Evolutionary conservation across 2,329 filamentous ascomycete species (phyloP).

Genomic region (Eurotiales sp.): DNA sequence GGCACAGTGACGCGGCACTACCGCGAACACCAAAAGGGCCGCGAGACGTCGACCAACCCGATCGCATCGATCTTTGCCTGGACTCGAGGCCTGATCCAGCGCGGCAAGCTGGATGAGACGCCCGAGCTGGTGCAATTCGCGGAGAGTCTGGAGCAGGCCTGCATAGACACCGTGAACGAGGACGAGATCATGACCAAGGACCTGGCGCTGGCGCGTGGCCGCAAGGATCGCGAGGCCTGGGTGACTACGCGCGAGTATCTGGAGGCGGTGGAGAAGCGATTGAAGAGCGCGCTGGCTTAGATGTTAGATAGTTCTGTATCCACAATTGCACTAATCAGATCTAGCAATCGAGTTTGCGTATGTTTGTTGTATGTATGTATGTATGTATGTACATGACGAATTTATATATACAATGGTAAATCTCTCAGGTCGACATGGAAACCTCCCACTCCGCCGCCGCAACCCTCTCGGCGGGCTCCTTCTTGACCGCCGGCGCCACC

Average conservation of each 20-base stretch:
- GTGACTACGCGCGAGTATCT: constrained; percentile 92
- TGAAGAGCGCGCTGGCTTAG: constrained; percentile 68
- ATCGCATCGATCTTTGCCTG: constrained; percentile 99
- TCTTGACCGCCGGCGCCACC: constrained; percentile 36
- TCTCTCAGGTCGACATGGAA: not conserved
- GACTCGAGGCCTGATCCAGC: constrained; percentile 91
- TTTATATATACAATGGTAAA: not conserved
- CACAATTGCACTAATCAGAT: too few species aligned
- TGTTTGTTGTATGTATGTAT: not conserved
- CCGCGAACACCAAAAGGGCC: constrained; percentile 97
- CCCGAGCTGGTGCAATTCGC: constrained; percentile 89
- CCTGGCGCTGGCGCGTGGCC: constrained; percentile 88
- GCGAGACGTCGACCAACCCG: constrained; percentile 95
- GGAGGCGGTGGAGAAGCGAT: constrained; percentile 81
- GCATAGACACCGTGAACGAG: constrained; percentile 86
- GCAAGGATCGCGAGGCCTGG: constrained; percentile 77
- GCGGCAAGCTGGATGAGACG: constrained; percentile 88
- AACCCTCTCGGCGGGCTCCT: constrained; percentile 33
- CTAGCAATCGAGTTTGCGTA: too few species aligned
- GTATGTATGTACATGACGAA: not conserved
- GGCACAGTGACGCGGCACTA: constrained; percentile 98
- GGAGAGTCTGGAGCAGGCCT: constrained; percentile 86
- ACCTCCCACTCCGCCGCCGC: constrained; percentile 27
- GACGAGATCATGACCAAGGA: constrained; percentile 99
- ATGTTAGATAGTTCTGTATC: too few species aligned